Evolutionary conservation across 129 eudicot genomes (phyloP).

Genomic region (Flaveria brownii): DNA sequence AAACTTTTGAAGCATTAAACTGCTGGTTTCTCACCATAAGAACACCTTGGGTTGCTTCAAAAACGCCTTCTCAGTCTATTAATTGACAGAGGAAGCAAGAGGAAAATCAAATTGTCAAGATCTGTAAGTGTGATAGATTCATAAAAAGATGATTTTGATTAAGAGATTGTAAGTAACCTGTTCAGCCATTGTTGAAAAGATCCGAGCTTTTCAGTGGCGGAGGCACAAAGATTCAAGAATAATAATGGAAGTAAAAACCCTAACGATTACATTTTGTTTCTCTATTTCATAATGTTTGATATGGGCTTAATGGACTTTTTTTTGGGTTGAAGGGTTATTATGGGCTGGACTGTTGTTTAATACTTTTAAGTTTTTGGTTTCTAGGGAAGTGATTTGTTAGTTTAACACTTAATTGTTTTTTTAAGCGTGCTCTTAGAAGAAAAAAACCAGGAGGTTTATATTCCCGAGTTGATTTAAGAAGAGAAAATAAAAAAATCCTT

Average conservation of each 20-base stretch:
- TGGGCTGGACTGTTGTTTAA: not conserved
- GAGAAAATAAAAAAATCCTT: too few species aligned
- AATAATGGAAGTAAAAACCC: conserved; percentile 24
- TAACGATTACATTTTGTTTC: not conserved
- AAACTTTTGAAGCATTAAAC: not conserved
- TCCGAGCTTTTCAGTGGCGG: conserved; percentile 22
- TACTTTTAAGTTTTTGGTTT: not conserved
- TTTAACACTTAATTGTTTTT: too few species aligned
- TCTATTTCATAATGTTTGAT: not conserved
- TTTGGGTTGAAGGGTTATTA: too few species aligned
- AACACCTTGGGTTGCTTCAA: conserved; percentile 53
- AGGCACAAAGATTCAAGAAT: not conserved
- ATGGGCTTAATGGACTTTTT: conserved; percentile 23
- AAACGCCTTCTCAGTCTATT: conserved; percentile 51
- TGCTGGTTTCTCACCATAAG: conserved; percentile 25
- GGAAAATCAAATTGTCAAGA: not conserved
- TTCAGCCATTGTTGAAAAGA: conserved; percentile 38
- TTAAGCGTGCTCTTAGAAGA: too few species aligned
- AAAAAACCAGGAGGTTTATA: too few species aligned
- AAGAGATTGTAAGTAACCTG: conserved; percentile 14
- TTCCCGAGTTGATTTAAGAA: too few species aligned
- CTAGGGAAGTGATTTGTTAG: too few species aligned
- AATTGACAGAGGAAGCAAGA: not conserved
- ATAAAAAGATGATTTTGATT: not conserved
- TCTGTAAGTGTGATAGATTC: not conserved